Evolutionary conservation across 2,329 filamentous ascomycete species (phyloP).

Genomic region (Fusarium oligoseptatum): DNA sequence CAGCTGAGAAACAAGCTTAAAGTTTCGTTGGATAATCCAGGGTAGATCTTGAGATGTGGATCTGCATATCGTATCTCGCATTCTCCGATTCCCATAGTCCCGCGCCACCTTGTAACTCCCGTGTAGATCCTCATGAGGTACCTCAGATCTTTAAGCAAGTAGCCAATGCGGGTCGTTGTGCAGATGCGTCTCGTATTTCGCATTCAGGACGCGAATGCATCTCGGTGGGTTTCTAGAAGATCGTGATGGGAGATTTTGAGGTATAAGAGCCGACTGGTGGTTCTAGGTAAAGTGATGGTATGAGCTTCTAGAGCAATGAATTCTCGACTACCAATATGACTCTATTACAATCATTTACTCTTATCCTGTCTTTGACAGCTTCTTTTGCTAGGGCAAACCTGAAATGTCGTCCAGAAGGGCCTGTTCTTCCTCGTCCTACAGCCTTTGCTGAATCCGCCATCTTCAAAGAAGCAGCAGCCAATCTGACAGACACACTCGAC

Average conservation of each 20-base stretch:
- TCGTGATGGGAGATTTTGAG: no score
- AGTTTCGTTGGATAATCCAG: neutral
- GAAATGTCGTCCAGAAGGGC: slow-evolving; percentile 48
- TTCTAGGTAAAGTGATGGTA: neutral
- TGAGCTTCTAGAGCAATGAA: neutral
- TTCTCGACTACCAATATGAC: slow-evolving; percentile 11
- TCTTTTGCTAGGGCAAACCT: slow-evolving; percentile 28
- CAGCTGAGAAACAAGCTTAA: neutral
- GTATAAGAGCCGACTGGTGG: slow-evolving; percentile 3
- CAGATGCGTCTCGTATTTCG: slow-evolving; percentile 23
- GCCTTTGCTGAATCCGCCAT: slow-evolving; percentile 37
- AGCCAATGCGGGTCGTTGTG: neutral
- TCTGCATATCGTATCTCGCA: slow-evolving; percentile 31
- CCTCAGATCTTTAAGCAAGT: neutral
- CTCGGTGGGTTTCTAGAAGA: neutral
- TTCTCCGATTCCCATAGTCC: slow-evolving; percentile 20
- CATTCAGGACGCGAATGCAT: slow-evolving; percentile 3
- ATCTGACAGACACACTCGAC: slow-evolving; percentile 48
- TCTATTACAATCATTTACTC: neutral
- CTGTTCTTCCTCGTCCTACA: slow-evolving; percentile 50
- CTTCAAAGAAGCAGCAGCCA: slow-evolving; percentile 47
- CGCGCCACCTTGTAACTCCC: slow-evolving; percentile 15
- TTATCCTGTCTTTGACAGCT: neutral
- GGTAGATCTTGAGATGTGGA: slow-evolving; percentile 13
- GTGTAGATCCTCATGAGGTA: slow-evolving; percentile 23